These are phyloP conservation scores for Fusarium devonianum DNA, from an alignment of 2,329 filamentous ascomycete genomes.

Conservation along the genomic window DNA sequence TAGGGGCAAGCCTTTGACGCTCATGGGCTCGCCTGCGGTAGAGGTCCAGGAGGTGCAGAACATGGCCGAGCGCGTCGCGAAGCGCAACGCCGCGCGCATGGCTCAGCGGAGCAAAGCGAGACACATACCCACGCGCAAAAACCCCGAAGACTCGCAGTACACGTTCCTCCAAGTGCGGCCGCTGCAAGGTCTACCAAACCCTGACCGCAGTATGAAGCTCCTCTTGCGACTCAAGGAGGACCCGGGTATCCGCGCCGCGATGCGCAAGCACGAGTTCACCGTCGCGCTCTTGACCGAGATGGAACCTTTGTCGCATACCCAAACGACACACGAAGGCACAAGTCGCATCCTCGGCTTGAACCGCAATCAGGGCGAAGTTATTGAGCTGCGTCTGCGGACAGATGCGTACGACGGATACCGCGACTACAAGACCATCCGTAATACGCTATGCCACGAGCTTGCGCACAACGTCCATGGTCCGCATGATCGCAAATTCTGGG, in stretches of 20 bases:
- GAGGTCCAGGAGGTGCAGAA: slow-evolving; percentile 64
- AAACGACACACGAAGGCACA: slow-evolving; percentile 72
- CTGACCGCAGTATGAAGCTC: slow-evolving; percentile 73
- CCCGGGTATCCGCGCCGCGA: slow-evolving; percentile 81
- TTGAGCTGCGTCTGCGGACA: slow-evolving; percentile 89
- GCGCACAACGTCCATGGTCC: slow-evolving; percentile 88
- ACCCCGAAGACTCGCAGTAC: slow-evolving; percentile 69
- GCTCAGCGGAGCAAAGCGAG: slow-evolving; percentile 42
- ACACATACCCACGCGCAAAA: slow-evolving; percentile 19
- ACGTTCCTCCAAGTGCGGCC: slow-evolving; percentile 83
- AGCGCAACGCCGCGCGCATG: slow-evolving; percentile 53
- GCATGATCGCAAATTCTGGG: slow-evolving; percentile 90
- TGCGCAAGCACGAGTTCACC: slow-evolving; percentile 84
- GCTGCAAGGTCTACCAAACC: slow-evolving; percentile 77
- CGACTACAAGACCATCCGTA: slow-evolving; percentile 89
- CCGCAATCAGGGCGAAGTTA: slow-evolving; percentile 84
- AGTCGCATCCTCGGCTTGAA: slow-evolving; percentile 86
- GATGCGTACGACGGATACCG: slow-evolving; percentile 94
- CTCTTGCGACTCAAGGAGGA: slow-evolving; percentile 81
- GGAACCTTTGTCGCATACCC: slow-evolving; percentile 85
- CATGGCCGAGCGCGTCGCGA: slow-evolving; percentile 57
- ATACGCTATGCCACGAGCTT: slow-evolving; percentile 93
- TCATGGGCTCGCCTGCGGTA: slow-evolving; percentile 69
- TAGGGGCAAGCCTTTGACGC: slow-evolving; percentile 65
- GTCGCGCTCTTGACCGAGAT: slow-evolving; percentile 93